Evolutionary conservation across 352 stramenopile species (phyloP).

Genomic region (Phytophthora idaei): DNA sequence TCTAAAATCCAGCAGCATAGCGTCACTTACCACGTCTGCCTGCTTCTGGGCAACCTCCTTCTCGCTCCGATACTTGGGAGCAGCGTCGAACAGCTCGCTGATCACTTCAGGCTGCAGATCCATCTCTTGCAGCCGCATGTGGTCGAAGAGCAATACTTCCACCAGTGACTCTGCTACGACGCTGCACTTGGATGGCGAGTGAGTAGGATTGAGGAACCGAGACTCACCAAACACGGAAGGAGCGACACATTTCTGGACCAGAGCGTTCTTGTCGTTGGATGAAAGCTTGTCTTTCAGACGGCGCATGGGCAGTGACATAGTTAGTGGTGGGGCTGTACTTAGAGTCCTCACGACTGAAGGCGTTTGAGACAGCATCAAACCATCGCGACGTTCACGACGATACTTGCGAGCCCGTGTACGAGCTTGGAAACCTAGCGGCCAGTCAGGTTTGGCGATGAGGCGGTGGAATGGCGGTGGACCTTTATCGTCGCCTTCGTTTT

Average conservation of each 20-base stretch:
- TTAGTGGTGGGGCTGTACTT: background rate
- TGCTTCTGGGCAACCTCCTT: slow-evolving; percentile 55
- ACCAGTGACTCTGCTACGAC: slow-evolving; percentile 72
- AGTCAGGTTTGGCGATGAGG: slow-evolving; percentile 61
- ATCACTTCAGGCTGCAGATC: slow-evolving; percentile 63
- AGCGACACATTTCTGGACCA: slow-evolving; percentile 50
- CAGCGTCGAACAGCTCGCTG: slow-evolving; percentile 53
- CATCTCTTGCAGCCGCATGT: slow-evolving; percentile 81
- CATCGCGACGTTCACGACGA: slow-evolving; percentile 51
- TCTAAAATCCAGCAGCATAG: background rate
- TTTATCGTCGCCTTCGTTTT: slow-evolving; percentile 26
- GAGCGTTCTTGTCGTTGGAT: slow-evolving; percentile 43
- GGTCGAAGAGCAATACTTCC: slow-evolving; percentile 73
- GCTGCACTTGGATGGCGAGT: slow-evolving; percentile 61
- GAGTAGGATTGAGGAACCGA: slow-evolving; percentile 54
- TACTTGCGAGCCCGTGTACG: slow-evolving; percentile 57
- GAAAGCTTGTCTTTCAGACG: slow-evolving; percentile 36
- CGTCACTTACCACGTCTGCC: slow-evolving; percentile 31
- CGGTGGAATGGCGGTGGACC: slow-evolving; percentile 58
- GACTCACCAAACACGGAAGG: slow-evolving; percentile 75
- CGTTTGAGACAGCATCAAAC: slow-evolving; percentile 34
- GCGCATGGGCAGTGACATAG: slow-evolving; percentile 20
- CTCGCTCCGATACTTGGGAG: slow-evolving; percentile 66
- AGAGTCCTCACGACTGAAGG: slow-evolving; percentile 9
- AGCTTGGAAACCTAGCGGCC: slow-evolving; percentile 67